phyloP scores from a whole-genome alignment of 805 yeast species.

The Schizosaccharomyces osmophilus region DNA sequence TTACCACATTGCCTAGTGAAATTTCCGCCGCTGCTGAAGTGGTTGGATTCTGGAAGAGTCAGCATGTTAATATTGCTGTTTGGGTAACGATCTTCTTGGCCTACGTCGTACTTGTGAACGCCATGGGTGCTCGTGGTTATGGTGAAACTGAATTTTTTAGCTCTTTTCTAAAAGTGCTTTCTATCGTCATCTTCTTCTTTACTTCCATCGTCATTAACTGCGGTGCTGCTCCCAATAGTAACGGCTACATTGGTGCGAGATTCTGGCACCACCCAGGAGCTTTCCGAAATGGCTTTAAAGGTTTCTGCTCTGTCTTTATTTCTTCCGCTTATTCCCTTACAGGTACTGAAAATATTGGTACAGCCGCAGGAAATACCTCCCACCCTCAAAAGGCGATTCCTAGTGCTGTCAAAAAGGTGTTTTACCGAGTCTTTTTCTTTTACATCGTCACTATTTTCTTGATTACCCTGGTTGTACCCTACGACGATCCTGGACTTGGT shows the following conservation, averaged over 20 bases:
- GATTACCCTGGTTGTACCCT: conserved; percentile 54
- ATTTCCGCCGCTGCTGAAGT: conserved; percentile 38
- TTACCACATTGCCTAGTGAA: conserved; percentile 41
- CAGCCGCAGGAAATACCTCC: conserved; percentile 46
- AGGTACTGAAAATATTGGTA: conserved; percentile 37
- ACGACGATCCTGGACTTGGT: conserved; percentile 35
- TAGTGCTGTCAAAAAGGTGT: conserved; percentile 45
- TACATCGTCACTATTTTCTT: conserved; percentile 30
- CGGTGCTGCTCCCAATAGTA: conserved; percentile 54
- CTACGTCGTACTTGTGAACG: conserved; percentile 19
- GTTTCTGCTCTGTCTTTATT: conserved; percentile 37
- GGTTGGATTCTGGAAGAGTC: conserved; percentile 24
- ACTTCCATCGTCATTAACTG: conserved; percentile 34
- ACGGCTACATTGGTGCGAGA: conserved; percentile 44
- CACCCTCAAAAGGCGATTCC: conserved; percentile 41
- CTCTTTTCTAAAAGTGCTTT: conserved; percentile 36
- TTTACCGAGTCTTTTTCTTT: conserved; percentile 46
- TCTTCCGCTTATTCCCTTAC: conserved; percentile 44
- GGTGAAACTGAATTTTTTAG: conserved; percentile 30
- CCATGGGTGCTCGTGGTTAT: conserved; percentile 23
- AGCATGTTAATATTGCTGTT: conserved; percentile 24
- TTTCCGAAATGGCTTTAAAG: conserved; percentile 35
- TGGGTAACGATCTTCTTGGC: conserved; percentile 29
- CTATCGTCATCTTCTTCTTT: conserved; percentile 42
- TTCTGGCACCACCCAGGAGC: conserved; percentile 52